Evolutionary conservation across 2,329 filamentous ascomycete genomes (phyloP).

Genomic region (Neopestalotiopsis sp.): DNA sequence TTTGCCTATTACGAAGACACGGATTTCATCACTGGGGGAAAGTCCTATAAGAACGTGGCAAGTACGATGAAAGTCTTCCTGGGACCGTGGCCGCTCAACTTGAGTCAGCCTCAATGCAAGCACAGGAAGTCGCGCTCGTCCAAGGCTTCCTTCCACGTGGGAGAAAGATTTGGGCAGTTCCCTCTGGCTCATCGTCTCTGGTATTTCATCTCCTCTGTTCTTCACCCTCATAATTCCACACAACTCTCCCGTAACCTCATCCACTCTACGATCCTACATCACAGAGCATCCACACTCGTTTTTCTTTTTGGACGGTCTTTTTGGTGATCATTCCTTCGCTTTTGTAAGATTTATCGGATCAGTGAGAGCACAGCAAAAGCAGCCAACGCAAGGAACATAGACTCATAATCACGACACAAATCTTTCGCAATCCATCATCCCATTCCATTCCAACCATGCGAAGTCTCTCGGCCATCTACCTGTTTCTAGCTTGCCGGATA

Average conservation of each 20-base stretch:
- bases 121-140: not conserved
- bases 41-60: no score
- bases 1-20: no score
- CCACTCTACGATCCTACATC: not conserved
- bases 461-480: not conserved
- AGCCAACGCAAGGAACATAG: conserved; percentile 7
- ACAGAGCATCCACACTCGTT: conserved; percentile 10
- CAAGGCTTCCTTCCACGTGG: not conserved
- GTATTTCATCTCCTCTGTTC: no score
- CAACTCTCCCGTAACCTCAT: not conserved
- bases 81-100: not conserved
- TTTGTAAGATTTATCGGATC: conserved; percentile 17
- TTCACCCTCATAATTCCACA: not conserved
- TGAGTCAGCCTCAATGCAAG: not conserved
- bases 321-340: conserved; percentile 19
- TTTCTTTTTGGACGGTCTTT: conserved; percentile 17
- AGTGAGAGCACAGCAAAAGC: conserved; percentile 10
- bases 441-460: not conserved
- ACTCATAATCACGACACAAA: conserved; percentile 1
- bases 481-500: not conserved
- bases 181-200: not conserved
- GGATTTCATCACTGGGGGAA: no score
- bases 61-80: no score
- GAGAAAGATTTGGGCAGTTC: not conserved
- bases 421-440: not conserved